These are phyloP conservation scores for Fusarium sp. DNA, from an alignment of 2,329 filamentous ascomycete species.

Conservation along the genomic window DNA sequence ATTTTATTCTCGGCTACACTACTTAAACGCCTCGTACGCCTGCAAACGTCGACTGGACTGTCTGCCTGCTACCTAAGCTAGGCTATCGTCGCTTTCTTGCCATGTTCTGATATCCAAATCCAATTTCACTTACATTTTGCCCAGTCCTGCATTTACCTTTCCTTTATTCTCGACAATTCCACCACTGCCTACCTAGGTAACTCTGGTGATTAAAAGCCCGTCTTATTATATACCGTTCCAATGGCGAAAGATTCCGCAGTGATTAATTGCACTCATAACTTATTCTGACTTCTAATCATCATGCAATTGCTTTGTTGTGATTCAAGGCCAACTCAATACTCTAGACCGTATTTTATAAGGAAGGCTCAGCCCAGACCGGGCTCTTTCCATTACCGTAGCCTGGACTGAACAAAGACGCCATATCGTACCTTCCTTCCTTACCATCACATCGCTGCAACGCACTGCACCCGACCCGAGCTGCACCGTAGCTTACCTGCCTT, in stretches of 20 bases:
- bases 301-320: neutral
- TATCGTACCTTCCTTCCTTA: slow-evolving; percentile 17
- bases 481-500: slow-evolving; percentile 21
- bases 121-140: slow-evolving; percentile 12
- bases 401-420: slow-evolving; percentile 31
- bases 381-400: slow-evolving; percentile 14
- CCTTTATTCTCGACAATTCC: slow-evolving; percentile 16
- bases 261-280: neutral
- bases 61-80: slow-evolving; percentile 4
- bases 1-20: slow-evolving; percentile 33
- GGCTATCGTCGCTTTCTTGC: neutral
- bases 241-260: neutral
- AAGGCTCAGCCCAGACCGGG: slow-evolving; percentile 25
- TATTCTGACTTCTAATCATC: neutral
- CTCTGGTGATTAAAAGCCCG: slow-evolving; percentile 7
- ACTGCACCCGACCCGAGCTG: neutral
- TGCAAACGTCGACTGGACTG: slow-evolving; percentile 21
- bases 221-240: neutral
- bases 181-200: neutral
- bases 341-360: slow-evolving; percentile 17
- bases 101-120: slow-evolving; percentile 8
- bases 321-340: slow-evolving; percentile 7
- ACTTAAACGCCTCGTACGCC: slow-evolving; percentile 39
- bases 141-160: slow-evolving; percentile 14
- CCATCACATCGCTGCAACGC: neutral